A percentile compares a stretch with the other conserved stretches of the same genome.
Evolutionary conservation across 805 yeast genomes (phyloP).

Genomic region (Ogataea sp.): DNA sequence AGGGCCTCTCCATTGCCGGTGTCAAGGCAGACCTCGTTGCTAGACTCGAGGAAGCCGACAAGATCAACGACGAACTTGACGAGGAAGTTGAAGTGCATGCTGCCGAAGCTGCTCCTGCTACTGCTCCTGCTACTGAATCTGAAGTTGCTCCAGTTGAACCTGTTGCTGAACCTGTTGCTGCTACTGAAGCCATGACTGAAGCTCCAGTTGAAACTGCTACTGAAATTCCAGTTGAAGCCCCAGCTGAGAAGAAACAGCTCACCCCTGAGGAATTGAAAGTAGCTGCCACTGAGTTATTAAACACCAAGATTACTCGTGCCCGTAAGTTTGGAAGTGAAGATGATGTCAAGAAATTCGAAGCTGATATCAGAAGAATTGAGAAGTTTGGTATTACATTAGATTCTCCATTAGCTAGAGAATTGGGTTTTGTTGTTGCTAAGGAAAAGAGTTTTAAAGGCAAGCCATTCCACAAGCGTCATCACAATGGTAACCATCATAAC

Average conservation of each 20-base stretch:
- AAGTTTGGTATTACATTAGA: conserved; percentile 76
- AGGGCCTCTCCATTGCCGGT: conserved; percentile 64
- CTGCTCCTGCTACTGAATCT: conserved; percentile 10
- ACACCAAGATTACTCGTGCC: conserved; percentile 62
- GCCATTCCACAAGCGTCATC: background rate
- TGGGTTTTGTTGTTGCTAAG: conserved; percentile 37
- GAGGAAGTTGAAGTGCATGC: conserved; percentile 5
- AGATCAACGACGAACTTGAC: conserved; percentile 22
- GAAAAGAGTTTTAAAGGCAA: background rate
- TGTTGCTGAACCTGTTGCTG: conserved; percentile 11
- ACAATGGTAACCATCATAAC: background rate
- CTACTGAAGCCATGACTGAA: conserved; percentile 11
- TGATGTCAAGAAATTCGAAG: conserved; percentile 42
- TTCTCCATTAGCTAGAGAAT: conserved; percentile 58
- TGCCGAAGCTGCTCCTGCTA: conserved; percentile 8
- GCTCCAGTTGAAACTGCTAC: conserved; percentile 12
- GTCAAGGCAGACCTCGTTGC: conserved; percentile 71
- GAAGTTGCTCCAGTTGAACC: conserved; percentile 8
- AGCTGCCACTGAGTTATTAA: conserved; percentile 58
- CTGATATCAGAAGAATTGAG: conserved; percentile 61
- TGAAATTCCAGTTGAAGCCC: conserved; percentile 7
- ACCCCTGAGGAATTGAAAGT: conserved; percentile 66
- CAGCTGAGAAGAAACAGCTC: conserved; percentile 22
- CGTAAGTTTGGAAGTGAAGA: conserved; percentile 65
- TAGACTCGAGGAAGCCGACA: conserved; percentile 54